Base-by-base conservation (phyloP, 2,329 filamentous ascomycete genomes). In the Penicillium nordicum region DNA sequence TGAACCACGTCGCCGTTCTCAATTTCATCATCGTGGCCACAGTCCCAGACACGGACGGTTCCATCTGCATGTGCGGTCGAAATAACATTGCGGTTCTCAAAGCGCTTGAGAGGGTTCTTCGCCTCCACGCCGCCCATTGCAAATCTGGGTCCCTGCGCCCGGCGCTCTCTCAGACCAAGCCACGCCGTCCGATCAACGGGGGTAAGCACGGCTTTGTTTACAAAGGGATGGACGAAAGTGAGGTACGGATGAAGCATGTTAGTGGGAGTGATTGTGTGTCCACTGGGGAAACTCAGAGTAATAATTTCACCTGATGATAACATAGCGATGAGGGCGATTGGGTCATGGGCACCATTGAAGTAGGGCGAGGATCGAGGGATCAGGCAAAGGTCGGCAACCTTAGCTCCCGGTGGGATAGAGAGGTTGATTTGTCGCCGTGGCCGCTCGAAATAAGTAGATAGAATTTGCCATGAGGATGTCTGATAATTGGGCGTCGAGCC, bases 241-340 rank as follows among this genome's bases (percentile, higher is more conserved):
- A 97, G 77, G 2, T 89, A 96, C 0, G 92, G 84, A 67, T 96
- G 93, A 6, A 99, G 82, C 74, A 96, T 90, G 67, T 97, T 96
- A 4, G 92, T 96, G 1, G 94, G 92, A 29, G 87, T 89, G 53
- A 97, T 95, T 1, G 91, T 88, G 72, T 92, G 89, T 29, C 94
- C 94, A 46, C 88, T 94, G 0, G 94, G 94, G 69, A 97, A 97
- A 66, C 88, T 96, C 71, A 97, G 78, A 0, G 93, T 96, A 50
- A 95, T 82, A 29, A 97, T 76, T 74, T 97, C 93, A 23, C 94
- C 94, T 1, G 92, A 96, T 0, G 88, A 86, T 4, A 97, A 79
- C 7, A 95, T 78, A 3, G 86, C 84, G 63, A 99, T 80, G 40
- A 96, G 78, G 23, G 92, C 93, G 55, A 97, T 88, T 0, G 94